Percentiles rank a stretch among this genome's conserved stretches.
Evolutionary conservation across 495 filamentous ascomycete species (phyloP).

Genomic region (Daldinia childiae): DNA sequence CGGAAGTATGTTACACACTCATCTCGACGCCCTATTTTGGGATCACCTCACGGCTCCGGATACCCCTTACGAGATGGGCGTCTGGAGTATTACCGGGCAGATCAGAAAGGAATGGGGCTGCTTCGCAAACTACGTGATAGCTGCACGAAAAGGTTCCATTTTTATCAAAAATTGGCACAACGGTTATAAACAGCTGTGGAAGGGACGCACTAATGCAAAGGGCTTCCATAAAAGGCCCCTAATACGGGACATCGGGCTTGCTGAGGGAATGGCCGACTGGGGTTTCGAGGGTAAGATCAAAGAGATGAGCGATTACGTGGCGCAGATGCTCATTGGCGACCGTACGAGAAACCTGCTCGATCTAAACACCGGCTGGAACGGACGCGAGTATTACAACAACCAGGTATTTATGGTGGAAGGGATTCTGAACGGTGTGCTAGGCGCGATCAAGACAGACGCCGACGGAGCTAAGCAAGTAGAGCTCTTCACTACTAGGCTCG

Average conservation of each 20-base stretch:
- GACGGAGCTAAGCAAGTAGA: conserved; percentile 37
- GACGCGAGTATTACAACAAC: conserved; percentile 41
- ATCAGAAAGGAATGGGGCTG: conserved; percentile 11
- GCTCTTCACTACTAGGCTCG: conserved; percentile 38
- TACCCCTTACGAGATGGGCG: conserved; percentile 48
- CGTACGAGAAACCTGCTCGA: conserved; percentile 43
- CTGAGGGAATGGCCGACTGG: conserved; percentile 35
- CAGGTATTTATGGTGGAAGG: conserved; percentile 32
- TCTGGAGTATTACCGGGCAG: not conserved
- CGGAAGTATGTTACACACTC: conserved; percentile 49
- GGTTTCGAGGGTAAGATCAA: conserved; percentile 20
- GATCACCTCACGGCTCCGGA: conserved; percentile 47
- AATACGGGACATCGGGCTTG: conserved; percentile 40
- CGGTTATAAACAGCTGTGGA: conserved; percentile 49
- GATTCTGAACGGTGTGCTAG: conserved; percentile 32
- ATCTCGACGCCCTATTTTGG: conserved; percentile 54
- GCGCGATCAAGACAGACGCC: conserved; percentile 35
- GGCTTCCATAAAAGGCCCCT: conserved; percentile 48
- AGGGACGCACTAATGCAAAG: conserved; percentile 38
- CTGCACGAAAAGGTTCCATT: conserved; percentile 46
- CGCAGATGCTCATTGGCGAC: conserved; percentile 43
- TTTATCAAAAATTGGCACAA: conserved; percentile 53
- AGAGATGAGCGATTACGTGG: conserved; percentile 44
- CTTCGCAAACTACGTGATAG: conserved; percentile 47
- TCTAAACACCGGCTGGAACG: conserved; percentile 40